phyloP scores from a whole-genome alignment of 2,329 filamentous ascomycete genomes.

The Ophiostoma sp. region DNA sequence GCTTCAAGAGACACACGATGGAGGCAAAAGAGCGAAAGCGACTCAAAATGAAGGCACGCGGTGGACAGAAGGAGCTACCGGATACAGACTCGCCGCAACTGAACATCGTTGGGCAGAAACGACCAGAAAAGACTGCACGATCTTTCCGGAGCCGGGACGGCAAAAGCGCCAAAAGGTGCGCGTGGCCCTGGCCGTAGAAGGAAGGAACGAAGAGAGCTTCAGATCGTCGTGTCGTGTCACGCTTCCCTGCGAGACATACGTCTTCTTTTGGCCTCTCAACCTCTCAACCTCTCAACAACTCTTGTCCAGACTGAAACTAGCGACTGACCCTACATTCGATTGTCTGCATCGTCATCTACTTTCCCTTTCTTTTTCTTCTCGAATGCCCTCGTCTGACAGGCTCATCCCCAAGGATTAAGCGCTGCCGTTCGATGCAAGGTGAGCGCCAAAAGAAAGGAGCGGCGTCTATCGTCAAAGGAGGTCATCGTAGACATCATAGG shows the following conservation, averaged over 20 bases:
- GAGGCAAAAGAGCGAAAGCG: background rate
- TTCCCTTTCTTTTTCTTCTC: background rate
- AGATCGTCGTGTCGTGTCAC: conserved; percentile 1
- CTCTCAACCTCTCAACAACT: background rate
- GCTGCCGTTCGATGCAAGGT: conserved; percentile 6
- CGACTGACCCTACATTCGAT: background rate
- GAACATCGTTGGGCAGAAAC: conserved; percentile 6
- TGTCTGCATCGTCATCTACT: background rate
- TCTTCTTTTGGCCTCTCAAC: background rate
- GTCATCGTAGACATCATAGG: background rate
- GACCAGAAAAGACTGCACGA: background rate
- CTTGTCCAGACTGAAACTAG: background rate
- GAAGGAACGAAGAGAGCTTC: background rate
- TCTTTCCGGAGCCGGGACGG: conserved; percentile 1
- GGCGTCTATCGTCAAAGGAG: background rate
- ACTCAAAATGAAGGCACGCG: background rate
- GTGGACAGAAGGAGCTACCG: background rate
- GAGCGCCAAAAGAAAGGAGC: background rate
- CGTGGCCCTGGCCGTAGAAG: background rate
- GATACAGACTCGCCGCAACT: conserved; percentile 2
- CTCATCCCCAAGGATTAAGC: background rate
- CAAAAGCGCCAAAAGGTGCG: background rate
- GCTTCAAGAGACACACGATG: background rate
- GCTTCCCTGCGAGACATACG: background rate
- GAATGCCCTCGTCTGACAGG: background rate